Evolutionary conservation across 2,329 filamentous ascomycete species (phyloP).

Genomic region (Ceratocystis cubensis): DNA sequence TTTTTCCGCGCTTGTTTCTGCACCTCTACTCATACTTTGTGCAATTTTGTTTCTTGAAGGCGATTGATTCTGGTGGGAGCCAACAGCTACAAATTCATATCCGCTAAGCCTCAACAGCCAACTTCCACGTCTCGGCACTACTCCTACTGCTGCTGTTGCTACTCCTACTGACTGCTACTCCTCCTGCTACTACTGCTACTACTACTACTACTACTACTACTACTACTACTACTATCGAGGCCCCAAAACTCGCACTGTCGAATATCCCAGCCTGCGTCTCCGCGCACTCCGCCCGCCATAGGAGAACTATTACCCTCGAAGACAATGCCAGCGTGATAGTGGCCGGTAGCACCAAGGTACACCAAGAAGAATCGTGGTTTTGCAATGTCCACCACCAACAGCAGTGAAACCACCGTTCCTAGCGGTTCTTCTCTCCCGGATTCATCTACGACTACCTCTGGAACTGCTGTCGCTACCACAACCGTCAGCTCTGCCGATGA

Average conservation of each 20-base stretch:
- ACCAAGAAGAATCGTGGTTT: not conserved
- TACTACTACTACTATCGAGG: too few species aligned
- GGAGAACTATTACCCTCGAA: not conserved
- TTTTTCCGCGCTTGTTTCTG: not conserved
- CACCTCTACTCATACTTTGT: not conserved
- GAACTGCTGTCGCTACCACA: not conserved
- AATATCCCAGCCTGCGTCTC: not conserved
- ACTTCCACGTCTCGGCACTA: too few species aligned
- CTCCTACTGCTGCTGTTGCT: too few species aligned
- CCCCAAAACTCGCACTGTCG: not conserved
- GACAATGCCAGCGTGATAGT: not conserved
- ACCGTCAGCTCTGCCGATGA: not conserved
- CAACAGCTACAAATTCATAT: not conserved
- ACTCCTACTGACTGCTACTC: too few species aligned
- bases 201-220: too few species aligned
- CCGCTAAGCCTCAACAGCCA: too few species aligned
- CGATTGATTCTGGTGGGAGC: not conserved
- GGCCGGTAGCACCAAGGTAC: not conserved
- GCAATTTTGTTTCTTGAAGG: not conserved
- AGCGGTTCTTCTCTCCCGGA: not conserved
- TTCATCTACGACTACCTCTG: not conserved
- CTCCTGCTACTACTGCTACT: too few species aligned
- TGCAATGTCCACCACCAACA: slow-evolving; percentile 2
- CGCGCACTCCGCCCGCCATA: not conserved
- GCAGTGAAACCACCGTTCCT: not conserved